These are phyloP conservation scores for Bacidia rubella DNA, from an alignment of 495 filamentous ascomycete genomes.

Conservation along the genomic window DNA sequence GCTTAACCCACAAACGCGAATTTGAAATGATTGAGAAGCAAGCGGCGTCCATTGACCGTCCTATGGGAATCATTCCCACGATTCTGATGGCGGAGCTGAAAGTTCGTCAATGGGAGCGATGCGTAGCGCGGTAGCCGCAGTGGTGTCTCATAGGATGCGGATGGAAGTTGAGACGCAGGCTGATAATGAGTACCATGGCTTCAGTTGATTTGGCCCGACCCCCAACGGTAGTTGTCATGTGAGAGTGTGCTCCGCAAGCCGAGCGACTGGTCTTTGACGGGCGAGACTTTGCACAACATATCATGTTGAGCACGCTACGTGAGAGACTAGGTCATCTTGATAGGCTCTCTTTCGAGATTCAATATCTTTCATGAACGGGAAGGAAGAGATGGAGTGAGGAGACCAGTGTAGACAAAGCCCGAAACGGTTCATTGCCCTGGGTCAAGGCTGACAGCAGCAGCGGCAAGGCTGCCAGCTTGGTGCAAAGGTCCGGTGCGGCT, in stretches of 20 bases:
- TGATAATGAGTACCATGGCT: neutral
- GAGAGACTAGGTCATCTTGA: neutral
- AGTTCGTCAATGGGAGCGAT: neutral
- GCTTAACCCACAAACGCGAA: constrained; percentile 7
- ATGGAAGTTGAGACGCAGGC: neutral
- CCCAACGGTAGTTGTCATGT: neutral
- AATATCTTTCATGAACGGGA: neutral
- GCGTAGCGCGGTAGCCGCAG: constrained; percentile 8
- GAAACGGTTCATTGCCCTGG: neutral
- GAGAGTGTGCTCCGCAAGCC: neutral
- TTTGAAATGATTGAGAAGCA: neutral
- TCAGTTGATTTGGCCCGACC: neutral
- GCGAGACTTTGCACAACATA: too few species aligned
- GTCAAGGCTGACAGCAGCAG: neutral
- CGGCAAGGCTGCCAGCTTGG: neutral
- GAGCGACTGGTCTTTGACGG: too few species aligned
- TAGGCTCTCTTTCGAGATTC: neutral
- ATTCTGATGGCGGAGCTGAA: neutral
- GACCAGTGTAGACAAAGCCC: neutral
- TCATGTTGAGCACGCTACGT: neutral
- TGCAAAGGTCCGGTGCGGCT: neutral
- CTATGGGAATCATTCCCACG: neutral
- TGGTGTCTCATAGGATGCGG: neutral
- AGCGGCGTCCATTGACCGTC: neutral
- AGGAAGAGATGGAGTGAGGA: neutral